phyloP scores from a whole-genome alignment of 495 filamentous ascomycete genomes.

The Arthonia radiata region DNA sequence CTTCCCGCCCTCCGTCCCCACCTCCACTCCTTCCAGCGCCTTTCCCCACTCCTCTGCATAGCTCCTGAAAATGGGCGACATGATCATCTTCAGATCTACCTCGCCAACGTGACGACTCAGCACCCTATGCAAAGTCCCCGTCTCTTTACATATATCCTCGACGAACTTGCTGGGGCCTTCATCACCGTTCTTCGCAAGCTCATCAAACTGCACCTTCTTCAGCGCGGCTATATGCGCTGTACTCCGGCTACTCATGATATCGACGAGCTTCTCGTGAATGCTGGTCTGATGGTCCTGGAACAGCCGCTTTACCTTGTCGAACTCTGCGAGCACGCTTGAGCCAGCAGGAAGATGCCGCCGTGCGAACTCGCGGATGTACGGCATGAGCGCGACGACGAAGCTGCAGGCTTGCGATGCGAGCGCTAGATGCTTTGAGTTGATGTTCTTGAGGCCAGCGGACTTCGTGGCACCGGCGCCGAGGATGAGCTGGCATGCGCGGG shows the following conservation, averaged over 20 bases:
- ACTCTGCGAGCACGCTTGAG: conserved; percentile 47
- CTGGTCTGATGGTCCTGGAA: conserved; percentile 82
- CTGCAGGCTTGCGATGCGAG: conserved; percentile 74
- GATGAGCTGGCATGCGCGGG: conserved; percentile 76
- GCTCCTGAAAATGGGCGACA: conserved; percentile 67
- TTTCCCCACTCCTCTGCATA: conserved; percentile 66
- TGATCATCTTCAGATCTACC: conserved; percentile 57
- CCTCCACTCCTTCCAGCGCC: conserved; percentile 39
- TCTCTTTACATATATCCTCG: conserved; percentile 79
- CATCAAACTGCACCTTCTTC: conserved; percentile 54
- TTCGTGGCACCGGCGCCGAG: conserved; percentile 78
- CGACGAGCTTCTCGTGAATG: conserved; percentile 86
- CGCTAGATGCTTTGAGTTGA: conserved; percentile 86
- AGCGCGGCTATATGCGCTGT: conserved; percentile 46
- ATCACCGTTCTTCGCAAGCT: conserved; percentile 9
- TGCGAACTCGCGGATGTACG: conserved; percentile 76
- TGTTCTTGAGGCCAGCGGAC: conserved; percentile 84
- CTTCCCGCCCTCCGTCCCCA: conserved; percentile 41
- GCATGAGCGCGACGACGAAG: conserved; percentile 68
- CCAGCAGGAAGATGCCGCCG: conserved; percentile 40
- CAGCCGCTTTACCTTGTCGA: conserved; percentile 71
- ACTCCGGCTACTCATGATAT: conserved; percentile 76
- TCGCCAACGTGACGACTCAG: conserved; percentile 66
- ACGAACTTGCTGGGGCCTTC: conserved; percentile 41
- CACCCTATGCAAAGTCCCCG: conserved; percentile 64